Base-by-base conservation (phyloP, 148 eudicot genomes). In the Arbutus unedo region DNA sequence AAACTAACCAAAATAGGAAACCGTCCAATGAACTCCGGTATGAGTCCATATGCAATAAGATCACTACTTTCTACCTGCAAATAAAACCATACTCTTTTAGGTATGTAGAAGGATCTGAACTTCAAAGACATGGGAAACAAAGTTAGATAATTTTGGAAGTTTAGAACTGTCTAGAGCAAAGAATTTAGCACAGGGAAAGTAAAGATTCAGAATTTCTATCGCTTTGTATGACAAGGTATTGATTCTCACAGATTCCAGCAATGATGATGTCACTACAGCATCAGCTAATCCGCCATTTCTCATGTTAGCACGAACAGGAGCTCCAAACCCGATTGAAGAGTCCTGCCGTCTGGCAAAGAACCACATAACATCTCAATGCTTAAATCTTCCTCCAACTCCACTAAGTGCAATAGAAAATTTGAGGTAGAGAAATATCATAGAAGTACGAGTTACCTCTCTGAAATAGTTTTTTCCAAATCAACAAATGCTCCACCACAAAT, bases 281-380 rank as follows among this genome's bases (percentile, higher is more conserved):
- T 85, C 81, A 74, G 87, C 87, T 73, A 88, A 75, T 81, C 88
- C 85, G 82, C 90, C 87, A 64, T 86, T 80, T 87, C 93, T 91
- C 93, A 91, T 89, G 87, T 87, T 91, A 78, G 93, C 98, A 87
- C 99, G 99, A 83, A 96, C 95, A 76, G 99, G 99, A 82, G 99
- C 99, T 82, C 99, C 99, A 85, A 96, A 94, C 75, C 98, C 98
- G 76, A 96, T 96, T 16, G 99, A 96, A 71, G 99, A 94, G 85
- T 96, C 99, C 87, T 94, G 97, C 67, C 95, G 95, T 86, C 99
- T 96, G 93, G 66, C 25, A 80, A 56, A 79, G 43, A 81, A 54
- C 47, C 79, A 57, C 19, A 54, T 18, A 49, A 19, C 66, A 48
- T 13, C 10, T 16, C 10, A 41, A n/a, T n/a, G 56, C 54, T 77